Conservation (phyloP, 495 filamentous ascomycete genomes). For the Parathielavia hyrcaniae region DNA sequence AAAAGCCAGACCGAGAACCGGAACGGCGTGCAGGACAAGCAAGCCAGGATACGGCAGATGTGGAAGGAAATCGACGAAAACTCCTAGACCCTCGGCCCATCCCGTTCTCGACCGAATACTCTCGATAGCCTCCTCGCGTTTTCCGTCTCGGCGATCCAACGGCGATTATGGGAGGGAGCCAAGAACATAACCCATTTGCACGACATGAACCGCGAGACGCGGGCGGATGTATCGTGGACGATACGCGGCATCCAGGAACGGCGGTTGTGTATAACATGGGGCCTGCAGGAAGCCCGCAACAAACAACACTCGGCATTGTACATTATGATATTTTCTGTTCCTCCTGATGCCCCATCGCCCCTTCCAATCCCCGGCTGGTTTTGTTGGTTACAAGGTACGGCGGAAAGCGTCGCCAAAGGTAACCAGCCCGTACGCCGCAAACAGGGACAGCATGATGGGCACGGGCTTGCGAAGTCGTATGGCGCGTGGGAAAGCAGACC, state of each 20-base stretch:
- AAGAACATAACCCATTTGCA: not conserved
- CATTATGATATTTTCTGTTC: constrained; percentile 18
- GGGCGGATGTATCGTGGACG: constrained; percentile 1
- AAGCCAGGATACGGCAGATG: constrained; percentile 58
- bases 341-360: not conserved
- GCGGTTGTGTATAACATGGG: constrained; percentile 16
- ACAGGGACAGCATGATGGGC: constrained; percentile 61
- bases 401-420: constrained; percentile 55
- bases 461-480: constrained; percentile 72
- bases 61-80: constrained; percentile 84
- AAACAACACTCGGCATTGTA: constrained; percentile 8
- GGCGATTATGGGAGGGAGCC: not conserved
- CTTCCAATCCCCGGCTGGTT: not conserved
- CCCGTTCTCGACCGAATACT: not conserved
- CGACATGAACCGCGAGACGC: not conserved
- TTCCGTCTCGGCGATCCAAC: not conserved
- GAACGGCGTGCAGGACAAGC: constrained; percentile 60
- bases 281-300: not conserved
- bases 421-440: constrained; percentile 54
- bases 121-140: not conserved
- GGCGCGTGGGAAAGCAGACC: constrained; percentile 75
- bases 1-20: constrained; percentile 73
- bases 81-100: constrained; percentile 37
- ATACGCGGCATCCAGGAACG: constrained; percentile 2
- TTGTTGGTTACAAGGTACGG: constrained; percentile 26